phyloP scores from a whole-genome alignment of 2,329 filamentous ascomycete species.

The Pezicula neosporulosa region DNA sequence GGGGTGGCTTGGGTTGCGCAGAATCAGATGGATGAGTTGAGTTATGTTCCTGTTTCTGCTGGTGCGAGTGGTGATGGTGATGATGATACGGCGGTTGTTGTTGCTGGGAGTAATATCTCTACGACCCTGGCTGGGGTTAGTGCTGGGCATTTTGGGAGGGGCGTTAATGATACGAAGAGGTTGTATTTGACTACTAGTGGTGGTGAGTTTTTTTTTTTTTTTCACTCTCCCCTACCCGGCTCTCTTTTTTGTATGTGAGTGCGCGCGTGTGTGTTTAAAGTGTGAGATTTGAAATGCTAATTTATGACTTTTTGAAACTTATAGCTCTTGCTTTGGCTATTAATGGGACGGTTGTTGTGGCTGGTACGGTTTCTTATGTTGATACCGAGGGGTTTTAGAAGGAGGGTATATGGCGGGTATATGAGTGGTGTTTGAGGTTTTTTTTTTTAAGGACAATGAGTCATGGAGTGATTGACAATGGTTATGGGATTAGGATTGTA shows the following conservation, averaged over 20 bases:
- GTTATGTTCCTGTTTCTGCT: neutral
- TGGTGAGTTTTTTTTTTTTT: constrained; percentile 5
- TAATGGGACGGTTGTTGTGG: neutral
- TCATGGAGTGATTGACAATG: too few relatives aligned
- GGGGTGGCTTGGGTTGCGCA: constrained; percentile 9
- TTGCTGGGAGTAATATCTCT: constrained; percentile 7
- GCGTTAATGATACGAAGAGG: constrained; percentile 1
- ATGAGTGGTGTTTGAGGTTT: too few relatives aligned
- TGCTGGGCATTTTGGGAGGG: constrained; percentile 14
- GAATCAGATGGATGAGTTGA: constrained; percentile 9
- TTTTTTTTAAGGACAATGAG: too few relatives aligned
- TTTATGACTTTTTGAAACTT: too few relatives aligned
- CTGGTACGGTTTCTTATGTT: neutral
- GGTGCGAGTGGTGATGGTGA: neutral
- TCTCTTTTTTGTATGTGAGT: neutral
- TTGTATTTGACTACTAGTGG: constrained; percentile 16
- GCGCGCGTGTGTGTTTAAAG: too few relatives aligned
- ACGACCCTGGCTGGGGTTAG: constrained; percentile 13
- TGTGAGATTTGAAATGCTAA: too few relatives aligned
- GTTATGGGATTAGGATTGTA: too few relatives aligned
- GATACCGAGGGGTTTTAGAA: neutral
- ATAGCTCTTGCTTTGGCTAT: neutral
- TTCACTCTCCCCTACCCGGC: neutral
- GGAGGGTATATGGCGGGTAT: too few relatives aligned
- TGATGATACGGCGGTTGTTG: constrained; percentile 1